phyloP scores from a whole-genome alignment of 495 filamentous ascomycete species.

The Barbatosphaeria neglecta region DNA sequence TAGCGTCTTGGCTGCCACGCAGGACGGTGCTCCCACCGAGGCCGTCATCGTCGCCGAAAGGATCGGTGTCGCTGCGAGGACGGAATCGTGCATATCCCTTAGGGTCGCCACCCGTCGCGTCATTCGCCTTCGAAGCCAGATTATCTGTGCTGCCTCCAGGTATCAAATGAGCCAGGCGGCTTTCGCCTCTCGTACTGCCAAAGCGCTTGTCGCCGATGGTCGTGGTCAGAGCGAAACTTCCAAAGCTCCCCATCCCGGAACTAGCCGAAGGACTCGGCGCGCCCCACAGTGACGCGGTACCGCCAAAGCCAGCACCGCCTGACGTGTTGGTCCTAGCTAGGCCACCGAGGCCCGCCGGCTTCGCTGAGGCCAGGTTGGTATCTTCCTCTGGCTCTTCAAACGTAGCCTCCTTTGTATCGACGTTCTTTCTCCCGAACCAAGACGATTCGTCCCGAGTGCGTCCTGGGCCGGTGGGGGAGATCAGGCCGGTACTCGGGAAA shows the following conservation, averaged over 20 bases:
- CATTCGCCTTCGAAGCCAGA: conserved; percentile 25
- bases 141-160: conserved; percentile 67
- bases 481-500: conserved; percentile 39
- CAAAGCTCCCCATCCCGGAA: conserved; percentile 74
- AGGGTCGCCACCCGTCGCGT: conserved; percentile 19
- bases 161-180: conserved; percentile 73
- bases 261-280: conserved; percentile 33
- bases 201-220: conserved; percentile 61
- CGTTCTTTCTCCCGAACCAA: conserved; percentile 64
- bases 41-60: conserved; percentile 55
- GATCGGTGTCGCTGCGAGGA: conserved; percentile 68
- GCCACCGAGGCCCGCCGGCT: conserved; percentile 32
- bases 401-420: conserved; percentile 39
- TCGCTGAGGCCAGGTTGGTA: conserved; percentile 3
- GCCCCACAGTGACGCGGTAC: conserved; percentile 56
- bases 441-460: conserved; percentile 38
- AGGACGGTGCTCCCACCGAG: conserved; percentile 68
- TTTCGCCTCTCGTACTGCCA: conserved; percentile 60
- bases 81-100: conserved; percentile 36
- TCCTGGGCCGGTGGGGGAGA: conserved; percentile 37
- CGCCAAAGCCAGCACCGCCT: conserved; percentile 26
- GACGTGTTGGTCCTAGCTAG: conserved; percentile 60
- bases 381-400: conserved; percentile 38
- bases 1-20: conserved; percentile 65
- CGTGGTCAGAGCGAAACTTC: conserved; percentile 57